Evolutionary conservation across 495 filamentous ascomycete genomes (phyloP).

Genomic region (Aspergillus diversus): DNA sequence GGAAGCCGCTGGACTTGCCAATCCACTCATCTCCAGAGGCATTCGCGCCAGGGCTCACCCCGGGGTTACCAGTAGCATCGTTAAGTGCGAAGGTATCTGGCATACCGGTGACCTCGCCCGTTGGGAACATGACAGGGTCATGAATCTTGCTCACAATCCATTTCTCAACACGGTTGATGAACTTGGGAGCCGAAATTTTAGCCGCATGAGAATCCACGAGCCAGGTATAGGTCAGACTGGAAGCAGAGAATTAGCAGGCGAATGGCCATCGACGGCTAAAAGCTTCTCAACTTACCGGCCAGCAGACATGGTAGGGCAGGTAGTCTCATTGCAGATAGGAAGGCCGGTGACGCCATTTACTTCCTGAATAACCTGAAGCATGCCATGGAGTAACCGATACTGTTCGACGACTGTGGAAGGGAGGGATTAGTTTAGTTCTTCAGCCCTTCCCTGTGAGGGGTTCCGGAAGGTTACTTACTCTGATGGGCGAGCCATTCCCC

Average conservation of each 20-base stretch:
- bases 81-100: constrained; percentile 63
- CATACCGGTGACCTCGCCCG: constrained; percentile 61
- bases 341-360: constrained; percentile 69
- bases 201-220: constrained; percentile 55
- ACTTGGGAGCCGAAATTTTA: constrained; percentile 78
- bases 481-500: constrained; percentile 96
- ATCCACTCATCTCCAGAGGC: constrained; percentile 70
- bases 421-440: constrained; percentile 24
- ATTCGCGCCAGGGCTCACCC: constrained; percentile 44
- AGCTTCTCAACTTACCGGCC: constrained; percentile 68
- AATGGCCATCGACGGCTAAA: neutral
- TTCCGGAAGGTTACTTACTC: constrained; percentile 55
- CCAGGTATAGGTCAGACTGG: constrained; percentile 91
- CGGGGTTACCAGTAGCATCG: constrained; percentile 59
- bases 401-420: constrained; percentile 76
- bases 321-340: constrained; percentile 78
- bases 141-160: constrained; percentile 94
- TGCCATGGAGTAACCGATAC: constrained; percentile 81
- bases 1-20: constrained; percentile 87
- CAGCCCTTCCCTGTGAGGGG: neutral
- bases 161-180: constrained; percentile 88
- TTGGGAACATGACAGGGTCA: constrained; percentile 84
- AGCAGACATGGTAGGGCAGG: constrained; percentile 90
- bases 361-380: constrained; percentile 80
- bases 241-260: constrained; percentile 11